Percentiles rank a stretch among this genome's conserved stretches.
Conservation (phyloP, 345 rosid species). For the Murraya paniculata region DNA sequence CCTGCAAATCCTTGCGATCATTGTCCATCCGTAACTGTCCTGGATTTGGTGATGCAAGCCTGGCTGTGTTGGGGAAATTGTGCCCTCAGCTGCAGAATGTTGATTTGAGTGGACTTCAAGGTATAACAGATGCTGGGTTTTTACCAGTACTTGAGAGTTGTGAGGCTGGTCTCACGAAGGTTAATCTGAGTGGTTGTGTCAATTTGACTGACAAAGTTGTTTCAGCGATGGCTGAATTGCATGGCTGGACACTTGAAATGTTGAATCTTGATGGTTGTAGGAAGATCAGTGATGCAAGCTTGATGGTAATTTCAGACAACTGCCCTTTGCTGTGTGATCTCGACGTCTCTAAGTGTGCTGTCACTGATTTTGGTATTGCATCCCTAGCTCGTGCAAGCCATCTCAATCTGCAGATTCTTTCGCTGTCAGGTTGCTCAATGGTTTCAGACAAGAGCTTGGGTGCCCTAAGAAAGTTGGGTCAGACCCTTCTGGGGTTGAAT, state of each 20-base stretch:
- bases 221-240: constrained; percentile 51
- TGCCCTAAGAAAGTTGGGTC: constrained; percentile 51
- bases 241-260: constrained; percentile 70
- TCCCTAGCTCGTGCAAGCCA: constrained; percentile 49
- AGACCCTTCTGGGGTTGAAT: constrained; percentile 70
- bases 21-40: constrained; percentile 73
- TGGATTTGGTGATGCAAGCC: constrained; percentile 72
- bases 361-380: constrained; percentile 63
- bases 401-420: constrained; percentile 72
- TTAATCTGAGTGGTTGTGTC: constrained; percentile 69
- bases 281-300: constrained; percentile 59
- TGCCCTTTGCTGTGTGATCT: constrained; percentile 75
- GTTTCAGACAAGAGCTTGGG: constrained; percentile 67
- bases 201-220: constrained; percentile 63
- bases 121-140: constrained; percentile 69
- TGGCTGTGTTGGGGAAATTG: constrained; percentile 64
- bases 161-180: constrained; percentile 68
- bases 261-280: constrained; percentile 74
- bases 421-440: constrained; percentile 63
- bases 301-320: constrained; percentile 61
- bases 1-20: constrained; percentile 55
- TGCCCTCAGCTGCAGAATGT: constrained; percentile 71
- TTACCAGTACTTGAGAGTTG: constrained; percentile 55
- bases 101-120: constrained; percentile 66
- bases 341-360: constrained; percentile 64